Evolutionary conservation across 1,284 basidiomycete species (phyloP), one percentile per base, ranked within the genome.

Genomic region (Austroboletus novae-zelandiae): DNA sequence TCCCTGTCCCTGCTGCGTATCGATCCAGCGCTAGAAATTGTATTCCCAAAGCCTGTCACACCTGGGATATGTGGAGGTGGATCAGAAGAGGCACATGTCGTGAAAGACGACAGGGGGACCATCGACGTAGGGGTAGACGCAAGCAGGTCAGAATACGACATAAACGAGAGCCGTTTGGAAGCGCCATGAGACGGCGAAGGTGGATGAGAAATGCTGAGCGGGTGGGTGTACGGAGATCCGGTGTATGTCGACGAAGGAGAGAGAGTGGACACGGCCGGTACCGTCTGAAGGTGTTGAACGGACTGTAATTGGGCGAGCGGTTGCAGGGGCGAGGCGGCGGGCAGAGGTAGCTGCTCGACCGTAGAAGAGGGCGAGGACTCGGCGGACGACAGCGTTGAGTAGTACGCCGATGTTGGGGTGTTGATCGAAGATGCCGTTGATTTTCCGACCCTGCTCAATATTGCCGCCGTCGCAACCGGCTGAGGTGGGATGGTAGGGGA

Each of bases 101-200:
- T 91, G 48, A 93, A 78, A 4, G 82, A 81, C 0, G 83, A 81
- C 4, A 94, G 77, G 1, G 89, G 80, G 29, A 84, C 77, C 10
- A 84, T 83, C 4, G 85, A 77, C 0, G 83, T 74, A 0, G 91
- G 91, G 0, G 88, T 84, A 0, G 85, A 88, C 0, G 85, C 74
- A 36, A 94, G 79, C 6, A 94, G 77, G 66, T 94, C 91, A 36
- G 84, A 81, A 68, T 93, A 93, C 3, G 89, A 88, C 68, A 94
- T 79, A 75, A 93, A 94, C 0, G 88, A 91, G 29, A 94, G 78
- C 1, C 87, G 82, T 60, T 91, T 84, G 37, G 75, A 74, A 44
- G 73, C 70, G 3, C 61, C 65, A 43, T 72, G 68, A 10, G 74
- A 74, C 4, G 83, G 84, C 25, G 76, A 87, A 30, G 79, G 84